phyloP scores from a whole-genome alignment of 2,329 filamentous ascomycete genomes.

The Cytospora piceae region DNA sequence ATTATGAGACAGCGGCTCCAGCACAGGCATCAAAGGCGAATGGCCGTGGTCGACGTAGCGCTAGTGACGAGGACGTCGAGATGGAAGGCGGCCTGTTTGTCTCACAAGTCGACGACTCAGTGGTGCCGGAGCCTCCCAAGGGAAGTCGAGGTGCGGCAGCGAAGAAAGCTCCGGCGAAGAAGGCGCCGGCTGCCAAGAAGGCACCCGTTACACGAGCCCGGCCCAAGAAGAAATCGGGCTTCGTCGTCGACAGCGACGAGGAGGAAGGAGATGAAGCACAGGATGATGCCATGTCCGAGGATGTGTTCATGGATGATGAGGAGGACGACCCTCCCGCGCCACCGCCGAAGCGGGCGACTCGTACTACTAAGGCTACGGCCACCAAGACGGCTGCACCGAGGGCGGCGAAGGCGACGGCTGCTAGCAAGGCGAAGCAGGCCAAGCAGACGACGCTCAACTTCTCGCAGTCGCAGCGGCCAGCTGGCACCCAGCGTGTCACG shows the following conservation, averaged over 20 bases:
- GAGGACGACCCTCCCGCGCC: constrained; percentile 42
- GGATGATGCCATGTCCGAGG: constrained; percentile 34
- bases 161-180: constrained; percentile 37
- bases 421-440: constrained; percentile 35
- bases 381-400: constrained; percentile 39
- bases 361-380: constrained; percentile 32
- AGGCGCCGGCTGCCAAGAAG: constrained; percentile 41
- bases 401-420: constrained; percentile 34
- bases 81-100: constrained; percentile 46
- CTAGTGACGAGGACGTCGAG: constrained; percentile 54
- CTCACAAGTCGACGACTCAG: constrained; percentile 31
- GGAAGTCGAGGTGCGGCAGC: constrained; percentile 38
- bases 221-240: constrained; percentile 46
- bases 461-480: constrained; percentile 42
- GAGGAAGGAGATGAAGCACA: constrained; percentile 36
- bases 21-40: constrained; percentile 28
- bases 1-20: constrained; percentile 44
- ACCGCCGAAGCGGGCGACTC: constrained; percentile 42
- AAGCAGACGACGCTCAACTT: constrained; percentile 57
- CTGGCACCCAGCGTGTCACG: constrained; percentile 38
- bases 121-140: constrained; percentile 51
- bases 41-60: constrained; percentile 44
- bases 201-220: constrained; percentile 47
- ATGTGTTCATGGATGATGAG: constrained; percentile 41
- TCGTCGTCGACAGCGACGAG: constrained; percentile 44